Evolutionary conservation across 2,329 filamentous ascomycete species (phyloP).

Genomic region (Intubia oerlemansii): DNA sequence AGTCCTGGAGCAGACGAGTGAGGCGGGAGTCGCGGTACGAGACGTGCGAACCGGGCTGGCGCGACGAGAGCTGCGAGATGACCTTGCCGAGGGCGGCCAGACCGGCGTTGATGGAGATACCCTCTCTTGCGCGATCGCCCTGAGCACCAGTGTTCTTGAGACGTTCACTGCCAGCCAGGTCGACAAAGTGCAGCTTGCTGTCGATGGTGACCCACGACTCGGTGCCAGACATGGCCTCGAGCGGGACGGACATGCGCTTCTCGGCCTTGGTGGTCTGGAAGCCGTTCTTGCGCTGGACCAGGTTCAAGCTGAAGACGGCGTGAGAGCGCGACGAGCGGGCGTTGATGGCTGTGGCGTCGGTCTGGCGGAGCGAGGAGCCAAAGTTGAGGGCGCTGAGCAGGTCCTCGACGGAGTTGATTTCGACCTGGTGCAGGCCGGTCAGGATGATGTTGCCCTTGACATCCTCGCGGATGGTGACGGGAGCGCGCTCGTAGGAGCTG

Average conservation of each 20-base stretch:
- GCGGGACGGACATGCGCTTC: conserved; percentile 69
- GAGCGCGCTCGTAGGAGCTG: conserved; percentile 43
- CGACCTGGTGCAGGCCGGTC: conserved; percentile 70
- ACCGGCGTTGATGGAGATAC: conserved; percentile 94
- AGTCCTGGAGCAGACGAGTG: conserved; percentile 87
- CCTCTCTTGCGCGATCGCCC: conserved; percentile 82
- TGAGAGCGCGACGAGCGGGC: conserved; percentile 95
- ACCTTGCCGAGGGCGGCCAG: conserved; percentile 91
- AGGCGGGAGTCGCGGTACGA: conserved; percentile 97
- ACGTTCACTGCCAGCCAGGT: conserved; percentile 88
- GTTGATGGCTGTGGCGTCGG: conserved; percentile 91
- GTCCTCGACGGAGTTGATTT: conserved; percentile 82
- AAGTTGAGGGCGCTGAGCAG: conserved; percentile 76
- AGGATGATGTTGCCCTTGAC: conserved; percentile 84
- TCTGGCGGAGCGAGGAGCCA: conserved; percentile 85
- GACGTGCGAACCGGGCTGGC: conserved; percentile 70
- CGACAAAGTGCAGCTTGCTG: conserved; percentile 97
- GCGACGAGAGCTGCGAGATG: conserved; percentile 89
- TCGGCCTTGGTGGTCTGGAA: conserved; percentile 34
- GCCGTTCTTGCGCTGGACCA: conserved; percentile 63
- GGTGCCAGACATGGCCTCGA: conserved; percentile 55
- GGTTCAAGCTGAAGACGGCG: conserved; percentile 87
- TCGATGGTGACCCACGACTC: conserved; percentile 65
- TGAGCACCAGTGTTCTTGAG: conserved; percentile 94
- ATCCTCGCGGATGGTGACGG: conserved; percentile 87